phyloP scores from a whole-genome alignment of 2,329 filamentous ascomycete species.

The Dactylonectria estremocensis region DNA sequence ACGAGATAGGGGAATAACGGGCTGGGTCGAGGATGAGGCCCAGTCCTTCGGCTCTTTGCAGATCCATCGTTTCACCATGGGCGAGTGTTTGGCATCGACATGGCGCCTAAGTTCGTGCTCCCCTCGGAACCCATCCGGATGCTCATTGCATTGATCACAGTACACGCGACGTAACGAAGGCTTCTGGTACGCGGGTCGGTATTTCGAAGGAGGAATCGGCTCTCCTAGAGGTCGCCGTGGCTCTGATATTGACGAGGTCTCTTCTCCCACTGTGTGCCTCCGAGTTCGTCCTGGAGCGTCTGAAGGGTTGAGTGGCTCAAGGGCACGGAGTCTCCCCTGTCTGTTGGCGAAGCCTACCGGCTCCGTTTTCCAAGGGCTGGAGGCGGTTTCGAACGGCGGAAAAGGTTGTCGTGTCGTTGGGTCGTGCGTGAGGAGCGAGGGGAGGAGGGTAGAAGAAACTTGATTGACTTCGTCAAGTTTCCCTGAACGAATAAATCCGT shows the following conservation, averaged over 20 bases:
- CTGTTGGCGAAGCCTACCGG: conserved; percentile 27
- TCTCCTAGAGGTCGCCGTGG: conserved; percentile 57
- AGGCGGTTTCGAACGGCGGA: conserved; percentile 27
- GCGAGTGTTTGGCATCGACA: conserved; percentile 70
- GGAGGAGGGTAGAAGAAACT: conserved; percentile 16
- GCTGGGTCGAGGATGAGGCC: conserved; percentile 58
- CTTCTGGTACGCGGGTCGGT: conserved; percentile 63
- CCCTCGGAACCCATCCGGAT: conserved; percentile 89
- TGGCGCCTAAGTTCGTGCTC: conserved; percentile 88
- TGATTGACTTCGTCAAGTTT: conserved; percentile 26
- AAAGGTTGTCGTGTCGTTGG: conserved; percentile 31
- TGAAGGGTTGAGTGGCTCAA: conserved; percentile 32
- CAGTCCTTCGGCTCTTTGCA: conserved; percentile 66
- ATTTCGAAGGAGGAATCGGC: conserved; percentile 56
- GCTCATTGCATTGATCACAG: conserved; percentile 84
- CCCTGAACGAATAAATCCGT: conserved; percentile 53
- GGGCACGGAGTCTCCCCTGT: conserved; percentile 36
- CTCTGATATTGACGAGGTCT: conserved; percentile 39
- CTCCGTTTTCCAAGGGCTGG: conserved; percentile 37
- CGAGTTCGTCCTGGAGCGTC: conserved; percentile 39
- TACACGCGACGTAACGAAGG: conserved; percentile 79
- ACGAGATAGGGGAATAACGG: conserved; percentile 66
- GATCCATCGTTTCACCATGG: conserved; percentile 69
- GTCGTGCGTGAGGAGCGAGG: conserved; percentile 34
- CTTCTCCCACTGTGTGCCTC: conserved; percentile 46